Evolutionary conservation across 163 green algal species (phyloP), one percentile per base, ranked within the genome.

Genomic region (Scenedesmus sp.): DNA sequence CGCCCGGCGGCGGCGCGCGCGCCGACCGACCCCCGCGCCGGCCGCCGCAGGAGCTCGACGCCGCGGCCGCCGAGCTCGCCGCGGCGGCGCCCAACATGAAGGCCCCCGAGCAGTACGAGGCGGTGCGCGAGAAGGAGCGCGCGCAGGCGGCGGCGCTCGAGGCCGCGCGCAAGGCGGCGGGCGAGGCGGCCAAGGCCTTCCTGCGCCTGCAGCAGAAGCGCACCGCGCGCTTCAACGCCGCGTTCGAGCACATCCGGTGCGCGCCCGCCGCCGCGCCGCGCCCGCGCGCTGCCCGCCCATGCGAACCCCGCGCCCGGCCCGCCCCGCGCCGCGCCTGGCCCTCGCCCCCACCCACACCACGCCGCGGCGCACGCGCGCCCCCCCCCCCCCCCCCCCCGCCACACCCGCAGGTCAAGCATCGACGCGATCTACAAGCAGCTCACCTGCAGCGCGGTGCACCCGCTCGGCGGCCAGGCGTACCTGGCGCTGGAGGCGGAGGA

Each of bases 401-500:
- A n/a, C 34, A 11, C 4, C 28, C 26, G 18, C 73, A 81, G 73
- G 62, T 58, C 33, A 20, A 67, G 48, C 60, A 98, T 98, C 64
- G 85, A 95, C 70, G 60, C 60, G 33, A 92, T 95, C 73, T 96
- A 95, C 89, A 92, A 93, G 81, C 80, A 88, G 44, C 77, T 92
- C 34, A 98, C 95, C 20, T 86, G 85, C 76, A 90, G 80, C 39
- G 9, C 75, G 2, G 71, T 86, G 31, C 93, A 98, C 80, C 89
- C 90, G 1, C 78, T 94, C 22, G 96, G 96, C 15, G 96, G 96
- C 29, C 92, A 89, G 56, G 96, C 96, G 4, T 98, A 97, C 89
- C 90, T 99, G 60, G 88, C 79, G 47, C 86, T 98, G 57, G 96
- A 99, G 73, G 90, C 90, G 48, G 93, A 99, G 47, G 94, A 98